Conservation (phyloP, 768 basidiomycete species). For the Baorangia bicolor region DNA sequence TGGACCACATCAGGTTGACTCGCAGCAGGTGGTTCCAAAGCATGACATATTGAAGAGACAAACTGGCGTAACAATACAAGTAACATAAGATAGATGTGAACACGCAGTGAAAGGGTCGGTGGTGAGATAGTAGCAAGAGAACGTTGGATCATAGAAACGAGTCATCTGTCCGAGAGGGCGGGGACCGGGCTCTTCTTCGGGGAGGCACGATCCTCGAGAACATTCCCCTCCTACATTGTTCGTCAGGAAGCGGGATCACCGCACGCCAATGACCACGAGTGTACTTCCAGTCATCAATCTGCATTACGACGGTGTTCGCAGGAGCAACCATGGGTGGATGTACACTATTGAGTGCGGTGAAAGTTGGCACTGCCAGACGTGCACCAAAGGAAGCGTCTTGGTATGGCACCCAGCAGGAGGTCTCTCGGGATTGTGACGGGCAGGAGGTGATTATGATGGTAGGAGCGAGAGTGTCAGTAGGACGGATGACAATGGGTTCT, state of each 20-base stretch:
- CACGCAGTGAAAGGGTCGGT: neutral
- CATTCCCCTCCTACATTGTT: slow-evolving; percentile 45
- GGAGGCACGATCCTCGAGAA: slow-evolving; percentile 34
- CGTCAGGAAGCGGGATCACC: slow-evolving; percentile 43
- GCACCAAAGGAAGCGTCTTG: slow-evolving; percentile 56
- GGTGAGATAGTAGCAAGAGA: neutral
- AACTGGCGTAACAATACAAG: neutral
- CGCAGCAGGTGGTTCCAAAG: neutral
- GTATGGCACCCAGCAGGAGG: slow-evolving; percentile 47
- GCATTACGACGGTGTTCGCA: slow-evolving; percentile 21
- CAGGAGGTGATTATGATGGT: slow-evolving; percentile 54
- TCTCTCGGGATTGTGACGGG: slow-evolving; percentile 37
- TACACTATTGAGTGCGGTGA: slow-evolving; percentile 45
- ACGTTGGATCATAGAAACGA: neutral
- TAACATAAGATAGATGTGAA: neutral
- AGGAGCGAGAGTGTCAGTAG: slow-evolving; percentile 41
- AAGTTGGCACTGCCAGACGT: slow-evolving; percentile 48
- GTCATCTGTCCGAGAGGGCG: neutral
- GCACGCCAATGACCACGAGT: slow-evolving; percentile 54
- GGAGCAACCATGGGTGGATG: slow-evolving; percentile 43
- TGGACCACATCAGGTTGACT: slow-evolving; percentile 5
- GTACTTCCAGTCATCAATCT: slow-evolving; percentile 46
- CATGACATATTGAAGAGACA: neutral
- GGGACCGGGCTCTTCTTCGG: slow-evolving; percentile 2
- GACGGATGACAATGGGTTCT: slow-evolving; percentile 31